Base-by-base conservation (phyloP, 1,139 yeast genomes). In the Scheffersomyces segobiensis region DNA sequence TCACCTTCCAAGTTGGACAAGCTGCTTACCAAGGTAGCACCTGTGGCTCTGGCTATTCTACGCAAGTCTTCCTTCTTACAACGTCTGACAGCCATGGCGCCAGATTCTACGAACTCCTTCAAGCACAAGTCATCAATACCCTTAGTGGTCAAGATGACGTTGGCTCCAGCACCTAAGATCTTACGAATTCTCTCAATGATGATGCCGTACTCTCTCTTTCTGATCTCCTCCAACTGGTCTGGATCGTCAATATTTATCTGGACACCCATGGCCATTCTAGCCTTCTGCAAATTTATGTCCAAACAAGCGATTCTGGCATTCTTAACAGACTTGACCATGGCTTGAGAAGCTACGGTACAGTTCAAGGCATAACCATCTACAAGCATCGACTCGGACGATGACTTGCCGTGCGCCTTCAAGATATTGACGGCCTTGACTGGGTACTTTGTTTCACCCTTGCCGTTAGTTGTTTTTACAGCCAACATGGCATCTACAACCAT, bases 241-340 rank as follows among this genome's bases (percentile, higher is more conserved):
- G 99, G 99, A 73, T 96, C 98, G 67, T 92, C 97, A 69, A 96
- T 92, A 71, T 95, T 93, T 73, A 96, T 91, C 75, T 93, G 97
- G 57, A 96, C 98, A 56, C 99, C 99, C 88, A 96, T 87, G 49
- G 98, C 97, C 98, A 96, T 93, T 74, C 93, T 87, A 8, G 98
- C 95, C 75, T 93, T 95, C 75, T 96, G 99, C 71, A 96, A 80
- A 75, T 96, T 95, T 76, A 96, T 86, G 75, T 96, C 99, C 70
- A 96, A 82, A 66, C 95, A 89, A 4, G 99, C 99, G 70, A 96
- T 92, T 71, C 89, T 91, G 55, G 97, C 97, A 64, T 83, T 82
- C 55, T 81, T 75, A 55, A 96, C 79, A 54, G 83, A 81, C 68
- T 91, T 92, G 64, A 86, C 82, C 99, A 96, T 96, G 21, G 98